Evolutionary conservation across 805 yeast genomes (phyloP), one percentile per base, ranked within the genome.

Genomic region (Cyberlindnera misumaiensis): DNA sequence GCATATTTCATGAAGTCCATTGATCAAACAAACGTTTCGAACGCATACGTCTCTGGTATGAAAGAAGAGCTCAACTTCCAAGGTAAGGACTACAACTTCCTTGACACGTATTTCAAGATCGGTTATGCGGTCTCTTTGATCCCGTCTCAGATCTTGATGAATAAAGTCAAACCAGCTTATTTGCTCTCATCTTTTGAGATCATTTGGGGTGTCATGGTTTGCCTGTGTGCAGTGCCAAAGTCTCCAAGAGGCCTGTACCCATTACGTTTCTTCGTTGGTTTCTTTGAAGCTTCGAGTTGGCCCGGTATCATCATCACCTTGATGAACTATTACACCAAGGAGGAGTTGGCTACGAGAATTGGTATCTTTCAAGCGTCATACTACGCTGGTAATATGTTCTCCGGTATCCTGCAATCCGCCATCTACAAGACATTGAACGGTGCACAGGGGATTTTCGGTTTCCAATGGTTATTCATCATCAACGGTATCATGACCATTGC

Each of bases 41-140:
- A 77, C 52, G 88, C 88, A 2, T 82, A 80, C 48, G 77, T 77
- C 28, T 70, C 80, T 20, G 79, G 83, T 15, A 69, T 83, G 76
- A 63, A 70, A 44, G 77, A 73, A 48, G 34, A 34, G 28, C 18
- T 40, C 24, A 32, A 27, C 38, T 45, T 28, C 43, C 34, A 35
- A 18, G 51, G 53, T 14, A 42, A 40, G 48, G 85, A 80, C 47
- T 69, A 79, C 45, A 74, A 77, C 41, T 63, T 75, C 48, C 71
- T 83, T 2, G 75, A 76, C 38, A 76, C 77, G 4, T 59, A 76
- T 47, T 78, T 76, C 54, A 70, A 67, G 33, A 75, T 80, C 14
- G 90, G 87, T 35, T 65, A 75, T 34, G 72, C 75, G 31, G 63
- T 83, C 4, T 74, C 78, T 47, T 80, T 79, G 53, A 57, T 82